Base-by-base conservation (phyloP, 2,329 filamentous ascomycete species). In the Ceratocystis destructans region DNA sequence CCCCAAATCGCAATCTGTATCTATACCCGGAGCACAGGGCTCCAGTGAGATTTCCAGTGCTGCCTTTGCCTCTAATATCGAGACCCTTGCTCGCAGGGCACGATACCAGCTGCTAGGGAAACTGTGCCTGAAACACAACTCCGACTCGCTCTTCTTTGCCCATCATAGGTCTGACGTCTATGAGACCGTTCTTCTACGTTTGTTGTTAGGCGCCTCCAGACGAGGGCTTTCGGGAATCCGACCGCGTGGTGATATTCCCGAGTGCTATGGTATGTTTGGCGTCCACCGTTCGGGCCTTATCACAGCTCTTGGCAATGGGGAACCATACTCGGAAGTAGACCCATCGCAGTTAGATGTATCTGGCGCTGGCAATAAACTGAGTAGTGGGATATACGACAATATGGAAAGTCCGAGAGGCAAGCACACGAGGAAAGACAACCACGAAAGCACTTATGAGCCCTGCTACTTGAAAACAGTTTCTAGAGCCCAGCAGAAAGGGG, bases 141-240 rank as follows among this genome's bases (percentile, higher is more conserved):
- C 88, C 3, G 76, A 75, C 3, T 82, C 83, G 22, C 74, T 97
- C 1, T 81, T 96, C 48, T 77, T 95, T 33, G 94, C 87, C 3
- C 94, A 99, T 73, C 94, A 99, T 73, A 79, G 82, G 69, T 92
- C 96, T 72, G 94, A 99, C 72, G 90, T 94, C 72, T 88, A 91
- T 66, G 94, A 99, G 76, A 96, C 92, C 0, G 80, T 95, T 3
- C 76, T 97, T 62, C 88, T 91, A 85, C 83, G 94, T 53, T 75
- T 97, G 45, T 75, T 87, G 7, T 78, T 79, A 2, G 85, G 87
- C 0, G 87, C 90, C 71, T 77, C 82, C 1, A 28, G 53, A 8
- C 77, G 81, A n/a, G 91, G 89, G 0, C 77, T 96, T 37, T 78
- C 80, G 17, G 90, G 88, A 2, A 94, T 96, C 71, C 80, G 79